Evolutionary conservation across 2,329 filamentous ascomycete species (phyloP), one percentile per base, ranked within the genome.

Genomic region (Nigrospora oryzae): DNA sequence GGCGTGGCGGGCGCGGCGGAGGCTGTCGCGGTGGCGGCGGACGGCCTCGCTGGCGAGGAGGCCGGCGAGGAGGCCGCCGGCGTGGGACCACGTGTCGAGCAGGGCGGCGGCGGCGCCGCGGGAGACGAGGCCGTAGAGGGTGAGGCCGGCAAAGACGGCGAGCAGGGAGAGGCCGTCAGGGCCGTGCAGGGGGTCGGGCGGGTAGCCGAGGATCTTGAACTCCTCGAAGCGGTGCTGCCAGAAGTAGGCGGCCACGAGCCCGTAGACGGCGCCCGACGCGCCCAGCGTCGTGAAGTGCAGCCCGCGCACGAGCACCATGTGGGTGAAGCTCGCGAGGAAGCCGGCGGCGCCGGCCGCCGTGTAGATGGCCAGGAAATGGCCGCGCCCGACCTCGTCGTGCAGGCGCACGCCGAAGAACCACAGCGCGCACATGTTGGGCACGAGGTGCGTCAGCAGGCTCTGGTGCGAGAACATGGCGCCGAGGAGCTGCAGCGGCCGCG

Each of bases 381-480:
- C 82, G 11, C 84, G 73, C 11, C 83, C 84, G 23, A 88, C 66
- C 53, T 88, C 82, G 49, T 87, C 81, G 63, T 87, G 83, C 32
- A 88, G 67, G 2, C 74, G 69, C 11, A 75, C 74, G 19, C 85
- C 87, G 15, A 89, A 69, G 55, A 86, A 67, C 68, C 73, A 83
- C 5, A 91, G 67, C 36, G 75, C 67, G 10, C 73, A 53, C 75
- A 86, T 81, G 63, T 91, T 91, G 36, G 71, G 58, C 19, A 70
- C 48, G 34, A 86, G 60, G 61, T 93, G 87, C 39, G 62, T 56
- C 15, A 81, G 51, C 15, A 81, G 51, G 3, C 63, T 65, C 44
- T 84, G 77, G 65, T 93, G 87, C 16, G 81, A 85, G 66, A 89
- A 86, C 41, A 78, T 67, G 52, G 79, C 78, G 32, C 79, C 77